Percentiles rank a stretch among this genome's conserved stretches.
Conservation (phyloP, 1,284 basidiomycete species). For the Ceratobasidium sp. region DNA sequence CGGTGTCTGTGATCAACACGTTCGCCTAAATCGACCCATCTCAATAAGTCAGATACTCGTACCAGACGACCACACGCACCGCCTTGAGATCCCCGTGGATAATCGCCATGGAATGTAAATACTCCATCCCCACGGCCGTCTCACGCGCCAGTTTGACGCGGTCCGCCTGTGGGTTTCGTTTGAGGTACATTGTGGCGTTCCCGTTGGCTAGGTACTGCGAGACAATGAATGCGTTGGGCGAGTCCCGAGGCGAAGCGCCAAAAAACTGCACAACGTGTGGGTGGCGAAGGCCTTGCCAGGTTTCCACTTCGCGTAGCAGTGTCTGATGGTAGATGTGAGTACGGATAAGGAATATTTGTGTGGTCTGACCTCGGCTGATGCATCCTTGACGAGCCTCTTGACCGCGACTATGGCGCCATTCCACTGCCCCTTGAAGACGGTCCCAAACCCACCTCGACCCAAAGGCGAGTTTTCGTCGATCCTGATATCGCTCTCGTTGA, state of each 20-base stretch:
- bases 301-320: slow-evolving; percentile 32
- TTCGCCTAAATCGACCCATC: slow-evolving; percentile 55
- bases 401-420: slow-evolving; percentile 40
- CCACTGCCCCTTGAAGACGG: slow-evolving; percentile 42
- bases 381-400: slow-evolving; percentile 41
- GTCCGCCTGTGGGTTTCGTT: slow-evolving; percentile 30
- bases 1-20: slow-evolving; percentile 61
- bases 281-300: slow-evolving; percentile 41
- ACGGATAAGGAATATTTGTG: neutral
- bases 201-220: slow-evolving; percentile 68
- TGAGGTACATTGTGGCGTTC: slow-evolving; percentile 62
- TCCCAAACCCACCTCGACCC: slow-evolving; percentile 39
- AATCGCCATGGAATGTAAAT: slow-evolving; percentile 63
- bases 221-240: slow-evolving; percentile 58
- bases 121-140: slow-evolving; percentile 60
- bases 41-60: neutral
- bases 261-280: slow-evolving; percentile 46
- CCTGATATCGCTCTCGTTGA: slow-evolving; percentile 35
- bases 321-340: slow-evolving; percentile 3
- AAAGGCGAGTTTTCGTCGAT: slow-evolving; percentile 37
- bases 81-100: slow-evolving; percentile 45
- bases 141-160: slow-evolving; percentile 58
- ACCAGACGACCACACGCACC: slow-evolving; percentile 2
- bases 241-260: slow-evolving; percentile 43
- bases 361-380: slow-evolving; percentile 30